Evolutionary conservation across 495 filamentous ascomycete genomes (phyloP).

Genomic region (Pseudotulostoma volvatum): DNA sequence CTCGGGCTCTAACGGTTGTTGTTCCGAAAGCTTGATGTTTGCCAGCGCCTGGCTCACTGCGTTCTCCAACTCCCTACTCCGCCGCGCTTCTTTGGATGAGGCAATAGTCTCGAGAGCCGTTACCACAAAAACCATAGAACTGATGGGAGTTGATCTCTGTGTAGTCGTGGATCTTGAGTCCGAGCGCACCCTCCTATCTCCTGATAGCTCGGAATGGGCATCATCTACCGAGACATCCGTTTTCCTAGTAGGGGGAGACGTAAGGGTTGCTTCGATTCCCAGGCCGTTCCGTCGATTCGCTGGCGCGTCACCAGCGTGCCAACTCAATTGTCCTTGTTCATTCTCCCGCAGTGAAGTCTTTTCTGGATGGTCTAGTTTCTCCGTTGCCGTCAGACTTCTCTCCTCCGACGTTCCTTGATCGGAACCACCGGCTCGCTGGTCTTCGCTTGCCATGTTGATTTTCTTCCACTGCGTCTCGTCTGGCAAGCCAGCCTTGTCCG

Average conservation of each 20-base stretch:
- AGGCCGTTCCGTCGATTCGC: not conserved
- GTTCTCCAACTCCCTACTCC: slow-evolving; percentile 63
- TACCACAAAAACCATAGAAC: slow-evolving; percentile 88
- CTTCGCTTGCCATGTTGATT: slow-evolving; percentile 11
- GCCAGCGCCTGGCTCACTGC: slow-evolving; percentile 62
- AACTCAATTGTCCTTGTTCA: not conserved
- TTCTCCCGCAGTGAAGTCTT: not conserved
- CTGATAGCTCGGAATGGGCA: slow-evolving; percentile 13
- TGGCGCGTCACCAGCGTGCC: not conserved
- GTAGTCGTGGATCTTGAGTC: slow-evolving; percentile 45
- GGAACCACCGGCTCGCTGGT: slow-evolving; percentile 5
- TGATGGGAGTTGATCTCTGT: slow-evolving; percentile 45
- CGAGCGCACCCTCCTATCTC: slow-evolving; percentile 29
- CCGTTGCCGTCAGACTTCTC: too few species aligned
- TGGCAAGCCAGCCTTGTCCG: slow-evolving; percentile 19
- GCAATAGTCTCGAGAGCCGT: slow-evolving; percentile 83
- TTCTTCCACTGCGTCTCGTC: slow-evolving; percentile 17
- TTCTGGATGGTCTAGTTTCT: too few species aligned
- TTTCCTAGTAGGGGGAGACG: slow-evolving; percentile 2
- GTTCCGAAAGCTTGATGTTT: slow-evolving; percentile 62
- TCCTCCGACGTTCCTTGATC: not conserved
- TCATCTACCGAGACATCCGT: not conserved
- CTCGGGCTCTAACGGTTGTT: slow-evolving; percentile 61
- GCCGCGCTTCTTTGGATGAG: slow-evolving; percentile 70
- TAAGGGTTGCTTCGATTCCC: not conserved